Base-by-base conservation (phyloP, 495 filamentous ascomycete species). In the Pyrenula massariospora region DNA sequence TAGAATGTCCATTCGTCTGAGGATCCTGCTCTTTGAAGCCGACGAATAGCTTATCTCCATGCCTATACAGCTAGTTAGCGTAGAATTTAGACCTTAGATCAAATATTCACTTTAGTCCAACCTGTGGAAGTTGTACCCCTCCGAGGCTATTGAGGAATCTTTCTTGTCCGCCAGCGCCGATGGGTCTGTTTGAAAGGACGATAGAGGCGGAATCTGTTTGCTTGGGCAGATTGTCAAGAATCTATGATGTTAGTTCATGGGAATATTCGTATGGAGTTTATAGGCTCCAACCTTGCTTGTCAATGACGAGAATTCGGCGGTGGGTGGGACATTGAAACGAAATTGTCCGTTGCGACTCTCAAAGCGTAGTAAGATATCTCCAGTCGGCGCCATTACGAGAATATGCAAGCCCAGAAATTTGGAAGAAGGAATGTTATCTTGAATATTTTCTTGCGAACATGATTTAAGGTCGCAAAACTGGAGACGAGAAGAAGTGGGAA, bases 41-140 rank as follows among this genome's bases (percentile, higher is more conserved):
- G 57, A 97, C 66, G 68, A 85, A 99, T 24, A 99, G 79, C 60
- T 94, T 81, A 61, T 95, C 91, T 47, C 93, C 93, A 68, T 99
- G 88, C 54, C 90, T 96, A 55, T 55, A 24, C n/a, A n/a, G n/a
- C n/a, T n/a, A n/a, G n/a, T n/a, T n/a, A n/a, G n/a, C n/a, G n/a
- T n/a, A n/a, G n/a, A n/a, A 20, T 19, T 36, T 51, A 47, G 54
- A 51, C 60, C 65, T 59, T 50, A 62, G 53, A 50, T 58, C 48
- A 56, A 20, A 59, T 12, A 63, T 75, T 66, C 72, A 88, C 89
- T 73, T 84, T 47, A 95, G 69, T 48, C 85, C 86, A 56, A 91
- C 83, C 64, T 82, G 77, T 25, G 81, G 70, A 61, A 96, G 75
- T 56, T 83, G 77, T 62, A 87, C 78, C 42, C 77, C 79, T 53